Evolutionary conservation across 169 alveolate genomes (phyloP), one percentile per base, ranked within the genome.

Genomic region (Gregarina niphandrodes): DNA sequence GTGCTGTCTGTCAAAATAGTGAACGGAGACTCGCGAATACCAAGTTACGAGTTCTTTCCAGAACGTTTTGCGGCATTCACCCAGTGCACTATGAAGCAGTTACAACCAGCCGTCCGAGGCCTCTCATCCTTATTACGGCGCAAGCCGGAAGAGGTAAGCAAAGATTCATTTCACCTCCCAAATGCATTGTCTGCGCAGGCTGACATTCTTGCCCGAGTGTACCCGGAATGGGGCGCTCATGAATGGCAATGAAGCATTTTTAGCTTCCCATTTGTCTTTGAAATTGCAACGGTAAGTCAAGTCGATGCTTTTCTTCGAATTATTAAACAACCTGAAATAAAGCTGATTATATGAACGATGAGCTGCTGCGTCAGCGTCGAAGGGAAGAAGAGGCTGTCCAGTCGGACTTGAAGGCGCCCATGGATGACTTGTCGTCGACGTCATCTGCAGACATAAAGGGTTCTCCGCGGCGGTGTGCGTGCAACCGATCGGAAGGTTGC

Each of bases 81-180:
- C n/a, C 9, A 26, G 9, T 26, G n/a, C n/a, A 9, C 9, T 9
- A 9, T 9, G 13, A 9, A 9, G 9, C 13, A 26, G 9, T 9
- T 26, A 9, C 32, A 26, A n/a, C 32, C 32, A 26, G 32, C n/a
- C 9, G n/a, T 26, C 9, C 32, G 32, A 9, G 32, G 32, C n/a
- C 32, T 26, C 9, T 26, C 32, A 9, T 9, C 13, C n/a, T n/a
- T 26, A 26, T n/a, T 26, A 9, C 32, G 32, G n/a, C 9, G 13
- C 32, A 26, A 26, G n/a, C 32, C 32, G 32, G 32, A 26, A 26
- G 13, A 26, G 32, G 32, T 26, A 26, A 26, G n/a, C n/a, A 9
- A 9, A 26, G 9, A 26, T 26, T 9, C 13, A 26, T 26, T 9
- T 26, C 9, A 26, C 32, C 32, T 26, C n/a, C n/a, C 9, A 26